Conservation (phyloP, 163 green algal genomes). For the Chlamydomonas reinhardtii region DNA sequence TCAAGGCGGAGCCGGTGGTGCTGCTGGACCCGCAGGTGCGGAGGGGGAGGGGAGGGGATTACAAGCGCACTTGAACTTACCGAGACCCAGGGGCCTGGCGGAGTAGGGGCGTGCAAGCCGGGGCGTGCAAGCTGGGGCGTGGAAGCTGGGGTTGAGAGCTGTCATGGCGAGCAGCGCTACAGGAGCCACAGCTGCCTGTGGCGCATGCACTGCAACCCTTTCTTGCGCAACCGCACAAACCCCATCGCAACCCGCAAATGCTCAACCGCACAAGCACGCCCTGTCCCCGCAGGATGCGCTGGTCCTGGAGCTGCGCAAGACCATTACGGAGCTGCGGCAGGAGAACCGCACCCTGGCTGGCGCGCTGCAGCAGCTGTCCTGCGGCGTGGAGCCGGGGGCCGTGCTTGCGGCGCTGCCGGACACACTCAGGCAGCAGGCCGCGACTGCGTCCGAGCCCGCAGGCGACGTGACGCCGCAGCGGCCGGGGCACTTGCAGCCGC, state of each 20-base stretch:
- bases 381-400: conserved; percentile 47
- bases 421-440: conserved; percentile 8
- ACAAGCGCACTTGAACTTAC: too few species aligned
- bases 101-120: too few species aligned
- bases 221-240: too few species aligned
- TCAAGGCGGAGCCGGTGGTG: conserved; percentile 78
- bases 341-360: conserved; percentile 71
- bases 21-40: conserved; percentile 73
- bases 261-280: too few species aligned
- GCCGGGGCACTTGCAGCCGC: neutral
- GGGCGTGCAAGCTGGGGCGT: too few species aligned
- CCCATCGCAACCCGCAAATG: too few species aligned
- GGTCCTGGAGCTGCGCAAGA: conserved; percentile 75
- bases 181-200: too few species aligned
- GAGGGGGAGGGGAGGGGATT: too few species aligned
- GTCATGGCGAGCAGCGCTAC: too few species aligned
- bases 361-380: conserved; percentile 57
- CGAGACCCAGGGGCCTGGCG: too few species aligned
- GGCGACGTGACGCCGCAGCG: neutral
- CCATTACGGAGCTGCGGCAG: conserved; percentile 68
- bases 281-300: conserved; percentile 71
- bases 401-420: conserved; percentile 64
- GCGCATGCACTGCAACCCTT: too few species aligned
- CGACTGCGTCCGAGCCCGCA: neutral
- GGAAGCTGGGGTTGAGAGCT: too few species aligned